Base-by-base conservation (phyloP, 768 basidiomycete species). In the Leucosporidium yakuticum region DNA sequence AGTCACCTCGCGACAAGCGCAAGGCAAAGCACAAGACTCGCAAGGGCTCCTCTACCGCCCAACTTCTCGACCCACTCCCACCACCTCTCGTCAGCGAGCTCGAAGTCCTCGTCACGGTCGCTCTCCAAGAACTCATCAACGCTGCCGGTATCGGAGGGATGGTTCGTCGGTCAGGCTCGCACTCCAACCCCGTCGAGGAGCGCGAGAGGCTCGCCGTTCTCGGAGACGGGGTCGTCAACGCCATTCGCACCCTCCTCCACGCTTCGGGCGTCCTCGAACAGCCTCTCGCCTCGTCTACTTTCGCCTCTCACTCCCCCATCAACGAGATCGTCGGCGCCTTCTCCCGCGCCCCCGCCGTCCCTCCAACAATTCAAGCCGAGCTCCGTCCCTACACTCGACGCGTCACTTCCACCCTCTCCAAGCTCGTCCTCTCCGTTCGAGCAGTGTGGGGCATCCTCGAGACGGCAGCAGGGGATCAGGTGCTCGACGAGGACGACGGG, bases 401-500 rank as follows among this genome's bases (percentile, higher is more conserved):
- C 74, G 88, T 95, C 39, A 90, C 91, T 3, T 89, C 91, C 12
- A 91, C 91, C 0, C 81, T 95, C 14, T 93, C 90, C 25, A 88
- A 93, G 77, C 82, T 97, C 34, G 89, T 95, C 36, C 84, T 96
- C 4, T 90, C 89, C 12, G 87, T 90, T n/a, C 87, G 95, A 59
- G 91, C 93, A 0, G 49, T 71, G 20, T 74, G 74, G 74, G 73
- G 73, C 7, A 58, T 68, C 2, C 68, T 69, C 64, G 70, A 71
- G 39, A 68, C 70, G n/a, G 55, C 62, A 2, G 17, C 39, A 1
- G 53, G 62, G 19, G 70, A 71, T 29, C 70, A 68, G 57, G 14
- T 20, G 27, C 55, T 71, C 34, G 36, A 57, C 14, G 63, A 64
- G 44, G 66, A 71, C 56, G 70, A 71, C 19, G 17, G 56, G 6